phyloP scores from a whole-genome alignment of 805 yeast genomes.

The Phaffomyces opuntiae region DNA sequence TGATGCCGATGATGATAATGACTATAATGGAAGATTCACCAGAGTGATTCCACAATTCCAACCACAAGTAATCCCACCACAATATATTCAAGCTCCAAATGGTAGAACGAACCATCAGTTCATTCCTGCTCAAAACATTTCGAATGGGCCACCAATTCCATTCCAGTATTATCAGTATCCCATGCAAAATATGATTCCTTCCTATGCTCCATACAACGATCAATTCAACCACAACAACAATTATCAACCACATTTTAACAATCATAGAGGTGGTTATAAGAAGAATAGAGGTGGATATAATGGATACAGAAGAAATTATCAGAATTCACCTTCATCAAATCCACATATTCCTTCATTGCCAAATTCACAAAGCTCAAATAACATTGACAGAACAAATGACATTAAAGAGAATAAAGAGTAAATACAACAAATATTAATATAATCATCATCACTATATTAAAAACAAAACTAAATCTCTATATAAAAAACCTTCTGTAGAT shows the following conservation, averaged over 20 bases:
- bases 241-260: constrained; percentile 1
- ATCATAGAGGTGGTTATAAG: constrained; percentile 3
- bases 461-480: not conserved
- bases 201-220: not conserved
- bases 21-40: too few relatives aligned
- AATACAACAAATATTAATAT: too few relatives aligned
- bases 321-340: not conserved
- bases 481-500: not conserved
- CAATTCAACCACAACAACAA: not conserved
- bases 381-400: too few relatives aligned
- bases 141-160: not conserved
- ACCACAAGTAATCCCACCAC: not conserved
- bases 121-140: not conserved
- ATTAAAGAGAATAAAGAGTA: too few relatives aligned
- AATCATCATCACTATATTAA: too few relatives aligned
- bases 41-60: not conserved
- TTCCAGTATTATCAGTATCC: constrained; percentile 1
- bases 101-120: not conserved
- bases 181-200: not conserved
- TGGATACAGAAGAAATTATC: constrained; percentile 1
- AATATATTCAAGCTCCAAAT: not conserved
- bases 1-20: not conserved
- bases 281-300: constrained; percentile 1
- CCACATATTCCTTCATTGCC: not conserved
- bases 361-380: not conserved